phyloP scores from a whole-genome alignment of 495 filamentous ascomycete genomes.

The Pyrenopolyporus hunteri region DNA sequence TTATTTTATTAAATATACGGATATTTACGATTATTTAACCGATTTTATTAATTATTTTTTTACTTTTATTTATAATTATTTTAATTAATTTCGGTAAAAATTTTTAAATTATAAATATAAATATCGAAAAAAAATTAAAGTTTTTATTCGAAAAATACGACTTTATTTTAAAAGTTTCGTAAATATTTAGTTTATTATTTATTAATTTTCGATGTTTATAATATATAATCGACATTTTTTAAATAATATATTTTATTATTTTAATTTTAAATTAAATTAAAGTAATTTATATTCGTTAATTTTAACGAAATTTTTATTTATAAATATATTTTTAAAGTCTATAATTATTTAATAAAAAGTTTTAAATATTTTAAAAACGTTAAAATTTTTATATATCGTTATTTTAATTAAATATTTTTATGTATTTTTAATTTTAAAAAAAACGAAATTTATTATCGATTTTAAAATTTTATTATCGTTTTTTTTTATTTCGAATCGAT shows the following conservation, averaged over 20 bases:
- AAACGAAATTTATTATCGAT: not conserved
- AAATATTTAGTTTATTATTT: not conserved
- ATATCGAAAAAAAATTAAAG: not conserved
- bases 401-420: not conserved
- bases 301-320: not conserved
- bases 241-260: not conserved
- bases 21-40: not conserved
- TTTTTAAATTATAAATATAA: slow-evolving; percentile 1
- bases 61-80: not conserved
- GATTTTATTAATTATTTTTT: not conserved
- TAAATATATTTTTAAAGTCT: not conserved
- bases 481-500: not conserved
- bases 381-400: slow-evolving; percentile 4
- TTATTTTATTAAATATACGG: not conserved
- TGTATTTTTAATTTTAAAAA: not conserved
- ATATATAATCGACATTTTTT: not conserved
- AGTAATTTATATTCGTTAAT: not conserved
- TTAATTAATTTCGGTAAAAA: not conserved
- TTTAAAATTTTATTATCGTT: not conserved
- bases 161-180: not conserved
- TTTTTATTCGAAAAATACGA: not conserved
- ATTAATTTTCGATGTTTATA: not conserved
- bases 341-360: not conserved
- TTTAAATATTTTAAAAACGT: not conserved
- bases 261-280: not conserved